Percentiles rank a stretch among this genome's conserved stretches.
Evolutionary conservation across 192 early-diverging fungal genomes (phyloP).

Genomic region (Blastocladiella britannica): DNA sequence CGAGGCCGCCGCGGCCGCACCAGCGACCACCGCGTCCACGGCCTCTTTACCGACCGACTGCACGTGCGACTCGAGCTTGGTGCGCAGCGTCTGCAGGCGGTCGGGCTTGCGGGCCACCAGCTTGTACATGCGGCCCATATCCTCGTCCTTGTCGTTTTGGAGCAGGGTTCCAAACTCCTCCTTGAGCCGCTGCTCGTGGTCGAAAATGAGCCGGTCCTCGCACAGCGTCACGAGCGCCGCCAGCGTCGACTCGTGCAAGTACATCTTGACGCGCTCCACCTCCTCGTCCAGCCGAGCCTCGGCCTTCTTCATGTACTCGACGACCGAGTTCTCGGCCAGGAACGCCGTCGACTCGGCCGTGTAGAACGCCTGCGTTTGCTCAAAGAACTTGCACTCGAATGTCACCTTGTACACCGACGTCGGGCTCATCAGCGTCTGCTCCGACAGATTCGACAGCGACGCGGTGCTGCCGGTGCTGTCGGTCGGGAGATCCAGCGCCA

Average conservation of each 20-base stretch:
- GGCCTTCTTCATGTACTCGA: constrained; percentile 91
- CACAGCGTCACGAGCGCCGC: constrained; percentile 57
- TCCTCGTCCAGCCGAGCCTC: constrained; percentile 52
- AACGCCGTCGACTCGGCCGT: constrained; percentile 73
- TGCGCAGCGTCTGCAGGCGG: constrained; percentile 59
- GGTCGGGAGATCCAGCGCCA: constrained; percentile 1
- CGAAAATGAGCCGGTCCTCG: constrained; percentile 69
- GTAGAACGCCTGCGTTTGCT: constrained; percentile 68
- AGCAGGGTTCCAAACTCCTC: constrained; percentile 81
- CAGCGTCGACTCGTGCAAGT: constrained; percentile 62
- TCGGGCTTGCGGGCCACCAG: constrained; percentile 62
- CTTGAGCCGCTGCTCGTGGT: constrained; percentile 59
- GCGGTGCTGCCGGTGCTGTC: too few relatives aligned
- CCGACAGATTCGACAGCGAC: too few relatives aligned
- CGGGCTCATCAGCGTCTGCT: not conserved
- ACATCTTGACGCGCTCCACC: constrained; percentile 68
- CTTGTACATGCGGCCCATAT: constrained; percentile 68
- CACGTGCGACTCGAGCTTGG: constrained; percentile 56
- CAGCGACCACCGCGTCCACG: constrained; percentile 49
- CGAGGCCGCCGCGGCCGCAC: constrained; percentile 14
- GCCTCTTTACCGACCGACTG: constrained; percentile 53
- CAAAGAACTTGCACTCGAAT: constrained; percentile 67
- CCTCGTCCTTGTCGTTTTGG: constrained; percentile 66
- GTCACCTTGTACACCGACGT: constrained; percentile 68
- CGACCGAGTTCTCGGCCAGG: constrained; percentile 68